Conservation (phyloP, 352 stramenopile species). For the Pythium phragmitis region DNA sequence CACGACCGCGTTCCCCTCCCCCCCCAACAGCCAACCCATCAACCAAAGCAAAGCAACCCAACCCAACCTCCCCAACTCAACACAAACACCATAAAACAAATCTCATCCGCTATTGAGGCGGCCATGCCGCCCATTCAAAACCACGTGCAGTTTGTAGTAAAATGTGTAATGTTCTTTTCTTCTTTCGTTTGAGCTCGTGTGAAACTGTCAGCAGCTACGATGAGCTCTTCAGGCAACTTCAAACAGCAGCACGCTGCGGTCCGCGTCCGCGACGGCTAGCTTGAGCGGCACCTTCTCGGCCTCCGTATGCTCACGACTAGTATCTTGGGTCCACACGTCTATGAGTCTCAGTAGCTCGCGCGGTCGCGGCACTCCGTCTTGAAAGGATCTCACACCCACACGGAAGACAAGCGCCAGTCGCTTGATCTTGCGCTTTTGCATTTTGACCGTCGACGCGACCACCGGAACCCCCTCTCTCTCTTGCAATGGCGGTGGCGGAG, state of each 20-base stretch:
- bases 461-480: background rate
- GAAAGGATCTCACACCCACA: constrained; percentile 50
- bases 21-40: too few species aligned
- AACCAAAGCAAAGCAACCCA: background rate
- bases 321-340: background rate
- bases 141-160: background rate
- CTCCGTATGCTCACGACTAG: background rate
- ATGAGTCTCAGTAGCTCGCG: constrained; percentile 25
- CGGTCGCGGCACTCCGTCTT: constrained; percentile 34
- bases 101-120: constrained; percentile 12
- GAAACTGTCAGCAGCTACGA: background rate
- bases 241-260: constrained; percentile 64
- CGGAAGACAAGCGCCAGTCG: constrained; percentile 50
- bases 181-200: too few species aligned
- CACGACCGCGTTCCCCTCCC: too few species aligned
- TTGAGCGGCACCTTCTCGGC: constrained; percentile 42
- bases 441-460: background rate
- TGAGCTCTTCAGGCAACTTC: constrained; percentile 31
- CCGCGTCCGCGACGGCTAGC: constrained; percentile 53
- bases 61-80: background rate
- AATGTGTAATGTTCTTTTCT: too few species aligned
- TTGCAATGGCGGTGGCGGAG: background rate
- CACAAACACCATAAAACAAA: background rate
- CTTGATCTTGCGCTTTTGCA: constrained; percentile 45
- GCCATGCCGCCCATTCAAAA: constrained; percentile 12